Conservation (phyloP, 2,329 filamentous ascomycete genomes). For the Botrytis medusae region DNA sequence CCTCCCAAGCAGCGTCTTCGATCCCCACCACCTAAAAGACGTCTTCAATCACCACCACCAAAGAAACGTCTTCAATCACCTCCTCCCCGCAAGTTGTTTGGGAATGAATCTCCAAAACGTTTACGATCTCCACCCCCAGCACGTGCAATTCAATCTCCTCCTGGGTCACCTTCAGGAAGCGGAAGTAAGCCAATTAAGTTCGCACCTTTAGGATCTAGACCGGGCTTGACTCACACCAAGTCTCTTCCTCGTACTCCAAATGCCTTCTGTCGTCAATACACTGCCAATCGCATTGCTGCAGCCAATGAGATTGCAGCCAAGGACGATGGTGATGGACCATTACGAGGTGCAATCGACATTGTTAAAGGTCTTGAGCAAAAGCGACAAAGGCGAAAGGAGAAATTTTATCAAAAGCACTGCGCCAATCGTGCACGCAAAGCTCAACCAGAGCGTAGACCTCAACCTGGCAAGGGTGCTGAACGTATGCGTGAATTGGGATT, state of each 20-base stretch:
- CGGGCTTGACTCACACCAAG: slow-evolving; percentile 73
- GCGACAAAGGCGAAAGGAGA: slow-evolving; percentile 87
- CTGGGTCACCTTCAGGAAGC: slow-evolving; percentile 45
- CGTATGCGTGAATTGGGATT: slow-evolving; percentile 91
- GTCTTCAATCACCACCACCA: slow-evolving; percentile 43
- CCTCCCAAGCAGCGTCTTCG: slow-evolving; percentile 42
- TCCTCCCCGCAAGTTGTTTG: slow-evolving; percentile 41
- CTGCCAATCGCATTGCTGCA: slow-evolving; percentile 46
- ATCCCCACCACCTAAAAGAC: slow-evolving; percentile 40
- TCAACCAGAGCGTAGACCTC: slow-evolving; percentile 60
- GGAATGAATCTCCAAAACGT: slow-evolving; percentile 46
- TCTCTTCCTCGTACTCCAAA: slow-evolving; percentile 81
- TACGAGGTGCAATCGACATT: slow-evolving; percentile 94
- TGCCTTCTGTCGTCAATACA: slow-evolving; percentile 56
- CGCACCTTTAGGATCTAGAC: slow-evolving; percentile 56
- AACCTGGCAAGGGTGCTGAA: slow-evolving; percentile 84
- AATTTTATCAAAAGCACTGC: slow-evolving; percentile 78
- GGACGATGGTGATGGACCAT: slow-evolving; percentile 57
- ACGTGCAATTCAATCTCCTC: slow-evolving; percentile 51
- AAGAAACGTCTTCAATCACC: slow-evolving; percentile 41
- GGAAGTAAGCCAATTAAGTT: slow-evolving; percentile 45
- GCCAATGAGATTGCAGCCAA: slow-evolving; percentile 42
- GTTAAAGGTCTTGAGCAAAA: slow-evolving; percentile 95
- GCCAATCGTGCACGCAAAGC: slow-evolving; percentile 74
- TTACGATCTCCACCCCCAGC: slow-evolving; percentile 68